Percentiles rank a stretch among this genome's conserved stretches.
Evolutionary conservation across 352 stramenopile species (phyloP).

Genomic region (Globisporangium polare): DNA sequence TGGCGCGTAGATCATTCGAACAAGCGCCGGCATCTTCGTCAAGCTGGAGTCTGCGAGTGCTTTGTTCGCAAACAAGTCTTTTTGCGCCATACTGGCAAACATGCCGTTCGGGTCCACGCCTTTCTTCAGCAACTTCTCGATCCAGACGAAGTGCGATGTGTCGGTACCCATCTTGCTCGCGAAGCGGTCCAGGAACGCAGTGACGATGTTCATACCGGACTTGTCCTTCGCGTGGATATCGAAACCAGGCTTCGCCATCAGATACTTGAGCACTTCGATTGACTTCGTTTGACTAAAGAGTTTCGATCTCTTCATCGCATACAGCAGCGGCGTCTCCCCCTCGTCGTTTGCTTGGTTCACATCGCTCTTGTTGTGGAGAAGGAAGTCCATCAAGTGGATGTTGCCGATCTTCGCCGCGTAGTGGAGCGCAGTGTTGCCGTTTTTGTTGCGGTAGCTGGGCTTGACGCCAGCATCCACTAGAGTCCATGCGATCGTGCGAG

Average conservation of each 20-base stretch:
- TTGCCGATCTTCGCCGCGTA: constrained; percentile 53
- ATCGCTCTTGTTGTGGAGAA: constrained; percentile 53
- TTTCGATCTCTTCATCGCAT: constrained; percentile 43
- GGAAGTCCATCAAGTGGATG: constrained; percentile 62
- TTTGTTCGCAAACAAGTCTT: constrained; percentile 42
- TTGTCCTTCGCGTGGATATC: constrained; percentile 42
- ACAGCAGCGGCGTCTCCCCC: constrained; percentile 55
- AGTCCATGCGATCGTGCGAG: constrained; percentile 57
- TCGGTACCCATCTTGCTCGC: constrained; percentile 20
- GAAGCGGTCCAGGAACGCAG: constrained; percentile 58
- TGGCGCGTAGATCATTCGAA: constrained; percentile 40
- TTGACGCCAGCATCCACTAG: constrained; percentile 52
- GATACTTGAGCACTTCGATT: constrained; percentile 39
- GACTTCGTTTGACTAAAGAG: constrained; percentile 21
- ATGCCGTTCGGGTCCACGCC: constrained; percentile 42
- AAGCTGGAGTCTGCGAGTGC: constrained; percentile 21
- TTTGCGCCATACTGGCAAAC: constrained; percentile 29
- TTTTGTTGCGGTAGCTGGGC: constrained; percentile 21
- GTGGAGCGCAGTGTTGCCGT: constrained; percentile 51
- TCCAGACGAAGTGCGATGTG: constrained; percentile 32
- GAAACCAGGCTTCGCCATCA: constrained; percentile 29
- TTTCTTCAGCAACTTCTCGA: constrained; percentile 53
- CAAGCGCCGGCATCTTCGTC: constrained; percentile 34
- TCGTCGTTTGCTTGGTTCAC: constrained; percentile 37
- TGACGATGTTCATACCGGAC: constrained; percentile 43